phyloP scores from a whole-genome alignment of 805 yeast species.

The fission yeast (Schizosaccharomyces pombe) region DNA sequence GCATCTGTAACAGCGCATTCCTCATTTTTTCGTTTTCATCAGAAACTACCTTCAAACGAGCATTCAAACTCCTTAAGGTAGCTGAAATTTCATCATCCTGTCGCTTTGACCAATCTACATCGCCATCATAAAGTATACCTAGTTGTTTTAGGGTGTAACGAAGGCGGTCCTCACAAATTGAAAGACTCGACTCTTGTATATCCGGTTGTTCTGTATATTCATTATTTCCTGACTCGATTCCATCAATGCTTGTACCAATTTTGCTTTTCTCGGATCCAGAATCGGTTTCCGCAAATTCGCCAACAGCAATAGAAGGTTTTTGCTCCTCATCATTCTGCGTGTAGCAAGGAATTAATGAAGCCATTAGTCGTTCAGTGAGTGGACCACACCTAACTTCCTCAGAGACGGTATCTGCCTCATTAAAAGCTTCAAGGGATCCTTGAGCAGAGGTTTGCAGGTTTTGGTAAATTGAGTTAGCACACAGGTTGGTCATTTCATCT shows the following conservation, averaged over 20 bases:
- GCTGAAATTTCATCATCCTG: slow-evolving; percentile 89
- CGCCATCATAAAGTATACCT: slow-evolving; percentile 45
- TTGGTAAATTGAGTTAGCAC: slow-evolving; percentile 13
- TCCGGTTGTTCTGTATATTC: neutral
- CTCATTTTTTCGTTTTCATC: slow-evolving; percentile 45
- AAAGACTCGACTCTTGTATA: slow-evolving; percentile 10
- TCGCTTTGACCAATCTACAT: slow-evolving; percentile 23
- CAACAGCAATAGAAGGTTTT: slow-evolving; percentile 9
- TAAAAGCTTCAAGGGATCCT: slow-evolving; percentile 32
- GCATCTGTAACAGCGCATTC: slow-evolving; percentile 37
- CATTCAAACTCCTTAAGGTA: slow-evolving; percentile 55
- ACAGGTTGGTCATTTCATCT: slow-evolving; percentile 28
- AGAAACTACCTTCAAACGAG: slow-evolving; percentile 36
- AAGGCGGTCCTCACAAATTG: slow-evolving; percentile 63
- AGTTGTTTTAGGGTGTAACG: slow-evolving; percentile 72
- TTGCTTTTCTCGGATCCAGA: slow-evolving; percentile 12
- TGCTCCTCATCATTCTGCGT: slow-evolving; percentile 4
- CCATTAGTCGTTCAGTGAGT: slow-evolving; percentile 52
- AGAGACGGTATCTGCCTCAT: slow-evolving; percentile 40
- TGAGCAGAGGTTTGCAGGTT: slow-evolving; percentile 21
- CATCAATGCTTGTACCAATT: slow-evolving; percentile 34
- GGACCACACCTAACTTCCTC: slow-evolving; percentile 80
- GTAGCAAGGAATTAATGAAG: slow-evolving; percentile 31
- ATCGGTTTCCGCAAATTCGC: slow-evolving; percentile 3
- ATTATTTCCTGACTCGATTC: slow-evolving; percentile 13